A percentile compares a stretch with the other conserved stretches of the same genome.
These are phyloP conservation scores for Suillus plorans DNA, from an alignment of 768 basidiomycete genomes.

Conservation along the genomic window DNA sequence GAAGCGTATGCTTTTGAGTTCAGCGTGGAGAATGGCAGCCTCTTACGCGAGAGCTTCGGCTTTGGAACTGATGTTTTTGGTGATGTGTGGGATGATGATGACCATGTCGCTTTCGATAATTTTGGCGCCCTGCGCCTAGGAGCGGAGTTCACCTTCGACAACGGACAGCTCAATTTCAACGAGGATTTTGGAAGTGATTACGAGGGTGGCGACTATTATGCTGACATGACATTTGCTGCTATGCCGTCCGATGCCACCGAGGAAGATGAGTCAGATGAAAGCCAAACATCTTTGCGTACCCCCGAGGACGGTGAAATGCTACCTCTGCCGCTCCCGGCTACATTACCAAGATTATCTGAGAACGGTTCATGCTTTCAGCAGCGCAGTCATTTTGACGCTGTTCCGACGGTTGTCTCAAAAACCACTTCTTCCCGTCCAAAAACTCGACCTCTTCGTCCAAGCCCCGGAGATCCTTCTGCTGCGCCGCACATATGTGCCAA, in stretches of 20 bases:
- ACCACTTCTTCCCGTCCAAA: conserved; percentile 27
- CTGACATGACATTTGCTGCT: conserved; percentile 19
- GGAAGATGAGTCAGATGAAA: conserved; percentile 29
- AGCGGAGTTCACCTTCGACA: conserved; percentile 3
- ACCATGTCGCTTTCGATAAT: conserved; percentile 18
- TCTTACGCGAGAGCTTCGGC: conserved; percentile 25
- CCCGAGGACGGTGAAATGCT: conserved; percentile 25
- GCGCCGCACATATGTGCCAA: not conserved
- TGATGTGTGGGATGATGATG: conserved; percentile 24
- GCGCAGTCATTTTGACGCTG: not conserved
- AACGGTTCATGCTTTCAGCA: not conserved
- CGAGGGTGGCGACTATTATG: conserved; percentile 9
- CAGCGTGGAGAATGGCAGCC: conserved; percentile 23
- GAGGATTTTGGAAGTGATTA: conserved; percentile 11
- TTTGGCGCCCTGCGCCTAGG: conserved; percentile 12
- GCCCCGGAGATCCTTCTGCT: not conserved
- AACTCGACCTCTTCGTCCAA: conserved; percentile 17
- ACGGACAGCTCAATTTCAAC: conserved; percentile 10
- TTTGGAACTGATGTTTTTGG: conserved; percentile 9
- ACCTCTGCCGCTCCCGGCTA: conserved; percentile 8
- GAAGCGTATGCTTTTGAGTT: conserved; percentile 25
- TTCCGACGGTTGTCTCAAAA: conserved; percentile 17
- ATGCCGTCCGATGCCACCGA: conserved; percentile 27
- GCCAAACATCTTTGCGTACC: conserved; percentile 24
- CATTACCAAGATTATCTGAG: not conserved